Percentiles rank a stretch among this genome's conserved stretches.
These are phyloP conservation scores for Fusarium algeriense DNA, from an alignment of 2,329 filamentous ascomycete species.

Conservation along the genomic window DNA sequence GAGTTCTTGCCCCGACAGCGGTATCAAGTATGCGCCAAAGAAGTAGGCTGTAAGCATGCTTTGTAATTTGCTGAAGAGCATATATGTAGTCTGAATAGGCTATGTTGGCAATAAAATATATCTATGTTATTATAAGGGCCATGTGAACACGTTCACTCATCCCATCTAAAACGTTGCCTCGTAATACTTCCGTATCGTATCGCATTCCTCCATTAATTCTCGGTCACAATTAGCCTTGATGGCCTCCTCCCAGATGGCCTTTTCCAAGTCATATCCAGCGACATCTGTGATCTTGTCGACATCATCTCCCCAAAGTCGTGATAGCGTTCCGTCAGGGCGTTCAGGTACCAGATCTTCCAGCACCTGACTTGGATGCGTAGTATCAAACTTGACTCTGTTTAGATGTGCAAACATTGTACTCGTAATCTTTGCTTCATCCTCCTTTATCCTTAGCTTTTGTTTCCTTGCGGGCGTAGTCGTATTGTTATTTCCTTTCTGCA, in stretches of 20 bases:
- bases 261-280: conserved; percentile 44
- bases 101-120: neutral
- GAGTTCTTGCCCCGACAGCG: conserved; percentile 65
- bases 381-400: conserved; percentile 45
- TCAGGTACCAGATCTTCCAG: conserved; percentile 21
- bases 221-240: conserved; percentile 39
- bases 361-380: conserved; percentile 16
- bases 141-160: neutral
- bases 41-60: neutral
- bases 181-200: conserved; percentile 42
- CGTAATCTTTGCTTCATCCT: conserved; percentile 13
- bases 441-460: neutral
- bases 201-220: conserved; percentile 37
- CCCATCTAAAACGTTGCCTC: conserved; percentile 32
- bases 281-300: conserved; percentile 17
- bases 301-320: conserved; percentile 39
- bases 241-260: conserved; percentile 42
- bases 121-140: neutral
- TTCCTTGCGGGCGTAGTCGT: neutral
- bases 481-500: neutral
- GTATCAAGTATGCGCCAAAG: conserved; percentile 49
- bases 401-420: conserved; percentile 44
- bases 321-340: conserved; percentile 11
- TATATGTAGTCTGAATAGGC: neutral
- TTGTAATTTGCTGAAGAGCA: neutral